Percentiles rank a stretch among this genome's conserved stretches.
Conservation (phyloP, 768 basidiomycete species). For the Pisolithus albus region DNA sequence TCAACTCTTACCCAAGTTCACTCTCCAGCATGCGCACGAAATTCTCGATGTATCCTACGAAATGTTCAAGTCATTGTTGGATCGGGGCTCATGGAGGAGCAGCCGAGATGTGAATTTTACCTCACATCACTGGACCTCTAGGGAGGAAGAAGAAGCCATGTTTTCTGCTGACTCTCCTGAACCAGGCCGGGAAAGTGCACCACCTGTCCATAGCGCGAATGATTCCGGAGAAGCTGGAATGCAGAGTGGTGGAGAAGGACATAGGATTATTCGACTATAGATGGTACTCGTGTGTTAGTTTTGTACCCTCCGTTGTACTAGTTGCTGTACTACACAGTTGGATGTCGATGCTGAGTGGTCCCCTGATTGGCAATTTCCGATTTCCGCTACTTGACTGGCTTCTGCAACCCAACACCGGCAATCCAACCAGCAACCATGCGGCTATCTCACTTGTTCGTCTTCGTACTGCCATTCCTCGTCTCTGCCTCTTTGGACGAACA, state of each 20-base stretch:
- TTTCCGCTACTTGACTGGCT: no score
- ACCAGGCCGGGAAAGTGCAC: not conserved
- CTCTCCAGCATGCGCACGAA: conserved; percentile 21
- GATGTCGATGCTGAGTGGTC: no score
- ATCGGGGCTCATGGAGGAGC: conserved; percentile 14
- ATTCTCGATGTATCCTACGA: conserved; percentile 17
- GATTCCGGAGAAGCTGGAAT: not conserved
- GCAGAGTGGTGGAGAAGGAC: not conserved
- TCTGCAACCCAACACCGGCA: no score
- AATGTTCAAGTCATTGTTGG: conserved; percentile 10
- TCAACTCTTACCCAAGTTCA: conserved; percentile 67
- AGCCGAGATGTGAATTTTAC: conserved; percentile 12
- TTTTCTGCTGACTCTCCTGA: conserved; percentile 21
- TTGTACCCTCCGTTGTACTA: conserved; percentile 4
- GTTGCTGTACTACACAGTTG: not conserved
- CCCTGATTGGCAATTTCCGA: not conserved
- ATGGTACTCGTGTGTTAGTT: no score
- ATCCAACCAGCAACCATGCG: conserved; percentile 9
- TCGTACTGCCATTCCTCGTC: conserved; percentile 25
- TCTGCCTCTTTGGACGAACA: conserved; percentile 27
- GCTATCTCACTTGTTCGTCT: conserved; percentile 14
- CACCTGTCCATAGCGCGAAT: not conserved
- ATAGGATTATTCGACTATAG: not conserved
- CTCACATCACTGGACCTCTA: conserved; percentile 27
- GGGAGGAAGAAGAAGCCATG: conserved; percentile 26